Evolutionary conservation across 352 stramenopile genomes (phyloP), one percentile per base, ranked within the genome.

Genomic region (Globisporangium mamillatum): DNA sequence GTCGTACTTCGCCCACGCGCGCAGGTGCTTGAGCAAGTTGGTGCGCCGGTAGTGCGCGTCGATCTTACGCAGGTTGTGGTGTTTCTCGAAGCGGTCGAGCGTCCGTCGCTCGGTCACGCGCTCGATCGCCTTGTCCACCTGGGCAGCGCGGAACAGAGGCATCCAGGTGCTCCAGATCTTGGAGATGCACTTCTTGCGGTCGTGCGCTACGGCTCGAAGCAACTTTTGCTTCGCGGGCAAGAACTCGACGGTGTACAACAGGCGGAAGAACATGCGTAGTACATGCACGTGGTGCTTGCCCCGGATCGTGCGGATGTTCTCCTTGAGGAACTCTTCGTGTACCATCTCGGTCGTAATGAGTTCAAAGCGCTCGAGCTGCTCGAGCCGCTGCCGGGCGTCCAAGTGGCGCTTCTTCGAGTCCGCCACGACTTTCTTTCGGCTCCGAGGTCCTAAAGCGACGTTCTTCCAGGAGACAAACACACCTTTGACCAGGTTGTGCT

Each of bases 331-430:
- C 69, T 94, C 84, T 36, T 90, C 81, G 63, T 92, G 82, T 32
- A 92, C 77, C 84, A 94, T 92, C 64, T 92, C 86, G 38, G 74
- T 62, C 20, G 84, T 91, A 61, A 94, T 82, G 16, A 92, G 70
- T 14, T 89, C 79, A 44, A 92, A 94, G 12, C 86, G 75, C 6
- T 84, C 72, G 46, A 91, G 76, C 1, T 67, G 57, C 50, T 91
- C 81, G n/a, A 94, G 79, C 0, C 80, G 75, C 12, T 88, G 76
- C 3, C 80, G 71, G 1, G 82, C 83, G 2, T 79, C 80, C 2
- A 75, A 56, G 59, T 91, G 82, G 0, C 84, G 78, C 12, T 63
- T 69, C 34, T 82, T 80, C 3, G 82, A 61, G 56, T 85, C 77
- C 4, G 71, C 71, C 2, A 76, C 70, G 8, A 79, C 79, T 55